Evolutionary conservation across 2,329 filamentous ascomycete genomes (phyloP).

Genomic region (Thelonectria discophora): DNA sequence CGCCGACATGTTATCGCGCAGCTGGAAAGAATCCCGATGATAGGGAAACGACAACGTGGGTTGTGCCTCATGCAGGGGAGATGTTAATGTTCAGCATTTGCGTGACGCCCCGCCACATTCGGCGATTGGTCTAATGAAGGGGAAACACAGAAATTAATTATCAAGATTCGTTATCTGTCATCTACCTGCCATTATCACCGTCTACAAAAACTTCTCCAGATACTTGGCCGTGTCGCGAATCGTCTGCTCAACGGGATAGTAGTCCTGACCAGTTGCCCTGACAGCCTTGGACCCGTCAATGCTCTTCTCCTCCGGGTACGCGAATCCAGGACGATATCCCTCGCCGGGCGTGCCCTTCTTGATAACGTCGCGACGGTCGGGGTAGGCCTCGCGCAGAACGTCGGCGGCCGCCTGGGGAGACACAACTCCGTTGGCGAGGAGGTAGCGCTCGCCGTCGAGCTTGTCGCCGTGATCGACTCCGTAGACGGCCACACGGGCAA

Average conservation of each 20-base stretch:
- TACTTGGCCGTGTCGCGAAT: constrained; percentile 37
- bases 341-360: constrained; percentile 33
- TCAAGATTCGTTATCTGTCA: neutral
- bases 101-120: too few relatives aligned
- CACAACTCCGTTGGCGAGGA: constrained; percentile 30
- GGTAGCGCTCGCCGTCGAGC: constrained; percentile 33
- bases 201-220: constrained; percentile 34
- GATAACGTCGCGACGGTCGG: constrained; percentile 31
- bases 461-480: constrained; percentile 33
- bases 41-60: neutral
- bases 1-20: too few relatives aligned
- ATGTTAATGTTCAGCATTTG: neutral
- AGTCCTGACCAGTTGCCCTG: constrained; percentile 30
- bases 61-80: neutral
- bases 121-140: too few relatives aligned
- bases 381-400: constrained; percentile 37
- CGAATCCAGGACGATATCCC: constrained; percentile 31
- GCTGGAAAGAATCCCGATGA: neutral
- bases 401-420: constrained; percentile 38
- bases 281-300: constrained; percentile 35
- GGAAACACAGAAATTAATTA: too few relatives aligned
- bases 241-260: constrained; percentile 30
- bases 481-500: constrained; percentile 36
- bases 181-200: neutral
- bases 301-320: constrained; percentile 18